Conservation (phyloP, 148 eudicot genomes). For the Silene uniflora region DNA sequence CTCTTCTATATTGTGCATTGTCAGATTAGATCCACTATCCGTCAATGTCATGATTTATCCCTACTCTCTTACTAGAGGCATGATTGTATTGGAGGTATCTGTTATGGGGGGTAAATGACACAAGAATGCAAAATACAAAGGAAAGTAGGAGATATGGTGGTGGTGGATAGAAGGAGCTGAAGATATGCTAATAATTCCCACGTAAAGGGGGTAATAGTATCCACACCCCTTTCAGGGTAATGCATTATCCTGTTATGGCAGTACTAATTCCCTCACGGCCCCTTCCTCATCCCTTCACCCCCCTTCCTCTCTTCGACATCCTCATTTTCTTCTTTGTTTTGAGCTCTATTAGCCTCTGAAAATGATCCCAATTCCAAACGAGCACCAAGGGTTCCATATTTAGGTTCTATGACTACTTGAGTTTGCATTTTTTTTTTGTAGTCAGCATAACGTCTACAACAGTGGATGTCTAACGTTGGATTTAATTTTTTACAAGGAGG, state of each 20-base stretch:
- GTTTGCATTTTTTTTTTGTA: background rate
- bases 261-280: background rate
- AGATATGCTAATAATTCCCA: background rate
- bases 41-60: too few species aligned
- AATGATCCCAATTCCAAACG: background rate
- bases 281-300: background rate
- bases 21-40: too few species aligned
- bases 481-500: too few species aligned
- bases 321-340: background rate
- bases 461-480: too few species aligned
- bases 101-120: too few species aligned
- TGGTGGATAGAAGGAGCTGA: background rate
- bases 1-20: too few species aligned
- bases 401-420: background rate
- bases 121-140: background rate
- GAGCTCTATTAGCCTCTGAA: background rate
- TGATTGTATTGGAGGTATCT: too few species aligned
- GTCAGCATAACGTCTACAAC: too few species aligned
- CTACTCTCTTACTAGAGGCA: too few species aligned
- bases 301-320: background rate
- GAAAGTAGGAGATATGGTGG: background rate
- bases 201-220: too few species aligned
- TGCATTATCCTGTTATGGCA: background rate
- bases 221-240: background rate
- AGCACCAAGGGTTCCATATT: background rate